Evolutionary conservation across 768 basidiomycete species (phyloP).

Genomic region (Hericium coralloides): DNA sequence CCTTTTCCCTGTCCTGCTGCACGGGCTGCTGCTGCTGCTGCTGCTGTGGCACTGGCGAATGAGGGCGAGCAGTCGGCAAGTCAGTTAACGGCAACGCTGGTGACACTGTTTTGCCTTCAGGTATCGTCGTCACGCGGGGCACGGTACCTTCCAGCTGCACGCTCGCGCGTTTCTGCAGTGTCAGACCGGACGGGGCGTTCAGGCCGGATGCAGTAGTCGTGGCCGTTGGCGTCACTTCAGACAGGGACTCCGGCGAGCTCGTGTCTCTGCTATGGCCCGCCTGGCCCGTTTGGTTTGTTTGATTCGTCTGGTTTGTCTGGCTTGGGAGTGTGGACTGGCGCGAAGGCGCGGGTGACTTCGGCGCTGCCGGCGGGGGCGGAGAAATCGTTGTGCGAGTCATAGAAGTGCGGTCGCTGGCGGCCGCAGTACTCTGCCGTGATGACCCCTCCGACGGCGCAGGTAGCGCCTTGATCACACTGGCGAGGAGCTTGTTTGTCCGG

Average conservation of each 20-base stretch:
- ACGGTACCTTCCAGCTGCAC: not conserved
- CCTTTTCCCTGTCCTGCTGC: not conserved
- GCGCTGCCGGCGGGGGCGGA: constrained; percentile 45
- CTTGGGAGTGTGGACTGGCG: constrained; percentile 35
- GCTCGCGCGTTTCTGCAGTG: constrained; percentile 14
- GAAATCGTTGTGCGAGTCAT: constrained; percentile 27
- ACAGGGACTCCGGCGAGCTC: constrained; percentile 35
- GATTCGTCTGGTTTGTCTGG: constrained; percentile 17
- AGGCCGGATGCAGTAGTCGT: constrained; percentile 9
- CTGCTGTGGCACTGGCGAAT: not conserved
- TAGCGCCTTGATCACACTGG: constrained; percentile 76
- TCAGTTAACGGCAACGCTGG: not conserved
- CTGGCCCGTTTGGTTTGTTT: not conserved
- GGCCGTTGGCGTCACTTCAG: constrained; percentile 22
- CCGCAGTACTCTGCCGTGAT: constrained; percentile 22
- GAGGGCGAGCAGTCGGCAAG: not conserved
- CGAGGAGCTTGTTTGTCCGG: constrained; percentile 78
- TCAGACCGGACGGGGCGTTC: constrained; percentile 9
- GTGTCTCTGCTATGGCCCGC: constrained; percentile 28
- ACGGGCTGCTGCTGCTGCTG: not conserved
- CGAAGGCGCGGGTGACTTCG: constrained; percentile 32
- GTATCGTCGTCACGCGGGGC: constrained; percentile 1
- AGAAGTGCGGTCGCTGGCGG: constrained; percentile 13
- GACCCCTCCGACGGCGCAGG: constrained; percentile 58
- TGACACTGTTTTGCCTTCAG: not conserved